Base-by-base conservation (phyloP, 371 early-diverging fungal species). In the Batrachochytrium dendrobatidis region DNA sequence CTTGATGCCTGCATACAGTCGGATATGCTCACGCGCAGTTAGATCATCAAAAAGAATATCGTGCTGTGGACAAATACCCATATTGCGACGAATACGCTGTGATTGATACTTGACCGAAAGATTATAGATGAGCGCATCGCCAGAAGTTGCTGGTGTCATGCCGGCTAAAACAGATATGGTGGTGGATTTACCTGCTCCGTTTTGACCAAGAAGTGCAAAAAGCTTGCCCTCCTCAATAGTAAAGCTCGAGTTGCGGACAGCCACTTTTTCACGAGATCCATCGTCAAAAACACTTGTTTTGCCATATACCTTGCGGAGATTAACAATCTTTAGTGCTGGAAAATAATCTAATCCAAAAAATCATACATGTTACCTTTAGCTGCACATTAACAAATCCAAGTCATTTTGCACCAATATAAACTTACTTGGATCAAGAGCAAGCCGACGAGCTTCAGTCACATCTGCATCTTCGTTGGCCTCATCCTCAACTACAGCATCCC, bases 101-200 rank as follows among this genome's bases (percentile, higher is more conserved):
- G 84, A 79, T 32, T 83, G 75, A 35, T 62, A 61, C 34, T 66
- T 59, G 44, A 85, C 76, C 17, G 62, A 66, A 28, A 67, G 59
- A 2, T 81, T 79, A 62, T 76, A 84, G 43, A 84, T 81, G 10
- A 77, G 48, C 46, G 78, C 67, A 28, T 84, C 86, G 30, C 85
- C 86, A 1, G 61, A 59, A 2, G 84, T 77, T 18, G 85, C 62
- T 17, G 80, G 81, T 18, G 83, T 82, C 59, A 84, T 56, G 24
- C 88, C 86, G 15, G 80, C 77, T 18, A 87, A 69, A 63, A 83
- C 84, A 61, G 49, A 52, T 59, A 71, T 76, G 24, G 72, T 69
- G 26, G 84, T 85, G 30, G 80, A 76, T 64, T 86, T 86, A 29
- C 87, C 87, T 1, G 85, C 86, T 22, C 87, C 87, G 66, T 87